Evolutionary conservation across 202 grass and related monocot species (phyloP), one percentile per base, ranked within the genome.

Genomic region (Dendrocalamus latiflorus): DNA sequence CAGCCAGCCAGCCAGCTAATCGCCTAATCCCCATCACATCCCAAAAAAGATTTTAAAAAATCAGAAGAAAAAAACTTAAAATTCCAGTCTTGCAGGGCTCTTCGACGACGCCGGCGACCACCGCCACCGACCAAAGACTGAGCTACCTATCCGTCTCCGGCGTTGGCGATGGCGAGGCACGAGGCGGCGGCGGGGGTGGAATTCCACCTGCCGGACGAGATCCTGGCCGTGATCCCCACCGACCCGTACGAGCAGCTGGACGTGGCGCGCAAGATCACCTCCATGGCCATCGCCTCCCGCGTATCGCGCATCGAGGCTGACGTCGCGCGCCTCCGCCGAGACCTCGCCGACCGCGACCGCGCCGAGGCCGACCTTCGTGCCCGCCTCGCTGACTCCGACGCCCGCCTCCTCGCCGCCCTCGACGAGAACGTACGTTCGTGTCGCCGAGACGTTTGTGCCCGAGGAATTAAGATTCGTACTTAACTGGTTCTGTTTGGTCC

Each of bases 221-320:
- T 98, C 83, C 95, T 98, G 63, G 81, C 93, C 47, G 89, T 91
- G 87, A 98, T 98, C 80, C 95, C 95, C 15, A 90, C 81, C 61
- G 93, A 98, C 82, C 95, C 95, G 77, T n/a, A n/a, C n/a, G n/a
- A n/a, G n/a, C n/a, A n/a, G n/a, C n/a, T n/a, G n/a, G 96, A 98
- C 83, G 58, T 98, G 57, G 93, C 96, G 47, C 87, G 93, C 68
- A 95, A 94, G 91, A 98, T 98, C 93, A 93, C 96, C 36, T 95
- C 96, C 81, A 91, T 98, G 96, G 96, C 96, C 73, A 90, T 98
- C 76, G 43, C 87, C 60, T 98, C 93, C 47, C 96, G 96, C 57
- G 93, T 98, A 44, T 90, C 89, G 73, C 75, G 78, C 25, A 85
- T 98, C 43, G 96, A 98, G 82, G 89, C 79, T 6, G 96, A 95